phyloP scores from a whole-genome alignment of 2,329 filamentous ascomycete genomes.

The Metarhizium album region DNA sequence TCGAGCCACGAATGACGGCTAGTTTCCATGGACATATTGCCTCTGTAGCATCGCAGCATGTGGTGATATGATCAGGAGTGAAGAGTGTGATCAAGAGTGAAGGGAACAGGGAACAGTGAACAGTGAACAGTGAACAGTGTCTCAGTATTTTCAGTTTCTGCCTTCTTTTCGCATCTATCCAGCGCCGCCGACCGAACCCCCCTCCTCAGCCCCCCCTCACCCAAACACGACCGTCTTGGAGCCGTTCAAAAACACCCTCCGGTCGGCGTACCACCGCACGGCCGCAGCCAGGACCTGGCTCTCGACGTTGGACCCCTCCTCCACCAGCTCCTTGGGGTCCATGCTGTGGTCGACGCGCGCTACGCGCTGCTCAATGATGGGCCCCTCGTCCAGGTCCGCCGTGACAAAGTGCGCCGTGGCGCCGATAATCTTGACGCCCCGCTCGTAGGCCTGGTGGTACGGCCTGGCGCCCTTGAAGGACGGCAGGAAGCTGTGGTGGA shows the following conservation, averaged over 20 bases:
- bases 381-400: constrained; percentile 73
- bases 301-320: constrained; percentile 76
- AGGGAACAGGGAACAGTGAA: too few relatives aligned
- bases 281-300: constrained; percentile 72
- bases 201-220: neutral
- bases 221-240: constrained; percentile 69
- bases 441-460: constrained; percentile 79
- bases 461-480: constrained; percentile 83
- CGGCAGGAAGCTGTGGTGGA: constrained; percentile 79
- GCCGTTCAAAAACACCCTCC: constrained; percentile 66
- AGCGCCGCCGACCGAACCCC: too few relatives aligned
- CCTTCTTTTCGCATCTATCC: too few relatives aligned
- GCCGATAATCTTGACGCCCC: constrained; percentile 81
- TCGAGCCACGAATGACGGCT: too few relatives aligned
- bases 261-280: constrained; percentile 76
- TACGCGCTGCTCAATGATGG: constrained; percentile 80
- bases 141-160: too few relatives aligned
- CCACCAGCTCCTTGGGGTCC: constrained; percentile 64
- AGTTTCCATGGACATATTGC: too few relatives aligned
- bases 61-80: too few relatives aligned
- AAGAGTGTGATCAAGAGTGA: too few relatives aligned
- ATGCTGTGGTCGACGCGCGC: constrained; percentile 66
- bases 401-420: constrained; percentile 82
- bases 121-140: too few relatives aligned
- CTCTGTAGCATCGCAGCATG: too few relatives aligned